Evolutionary conservation across 108 stramenopile genomes (phyloP).

Genomic region (Aurantiochytrium sp.): DNA sequence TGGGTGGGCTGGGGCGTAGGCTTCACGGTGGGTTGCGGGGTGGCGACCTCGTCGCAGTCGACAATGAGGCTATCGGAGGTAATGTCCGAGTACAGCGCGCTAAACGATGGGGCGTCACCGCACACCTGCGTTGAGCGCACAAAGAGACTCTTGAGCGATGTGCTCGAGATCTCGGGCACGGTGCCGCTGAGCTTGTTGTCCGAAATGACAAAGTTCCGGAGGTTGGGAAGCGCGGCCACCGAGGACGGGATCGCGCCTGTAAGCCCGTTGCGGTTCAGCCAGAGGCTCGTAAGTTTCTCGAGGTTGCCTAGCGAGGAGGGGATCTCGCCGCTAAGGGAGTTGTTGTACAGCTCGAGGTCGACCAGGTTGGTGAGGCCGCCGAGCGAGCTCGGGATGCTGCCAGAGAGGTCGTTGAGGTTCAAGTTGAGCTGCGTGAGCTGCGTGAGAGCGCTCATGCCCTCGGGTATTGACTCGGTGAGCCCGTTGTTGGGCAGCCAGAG

Average conservation of each 20-base stretch:
- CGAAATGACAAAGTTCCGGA: neutral
- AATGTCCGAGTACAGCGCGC: neutral
- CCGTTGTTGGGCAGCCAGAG: neutral
- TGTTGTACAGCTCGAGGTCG: neutral
- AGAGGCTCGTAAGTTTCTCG: neutral
- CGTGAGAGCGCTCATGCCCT: neutral
- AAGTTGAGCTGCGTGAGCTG: neutral
- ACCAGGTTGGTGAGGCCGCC: neutral
- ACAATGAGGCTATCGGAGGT: neutral
- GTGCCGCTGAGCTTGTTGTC: neutral
- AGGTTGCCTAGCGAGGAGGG: neutral
- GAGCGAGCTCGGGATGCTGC: neutral
- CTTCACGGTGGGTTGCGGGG: neutral
- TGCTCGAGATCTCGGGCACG: neutral
- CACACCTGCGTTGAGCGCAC: neutral
- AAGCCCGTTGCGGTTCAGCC: conserved; percentile 1
- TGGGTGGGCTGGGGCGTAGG: neutral
- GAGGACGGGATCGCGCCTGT: neutral
- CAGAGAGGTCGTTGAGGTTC: neutral
- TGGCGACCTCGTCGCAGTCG: neutral
- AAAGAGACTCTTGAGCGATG: neutral
- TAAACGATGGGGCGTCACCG: neutral
- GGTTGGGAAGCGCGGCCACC: neutral
- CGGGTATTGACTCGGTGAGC: neutral
- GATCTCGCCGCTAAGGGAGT: neutral